A percentile compares a stretch with the other conserved stretches of the same genome.
Conservation (phyloP, 169 alveolate species). For the Perkinsus olseni region DNA sequence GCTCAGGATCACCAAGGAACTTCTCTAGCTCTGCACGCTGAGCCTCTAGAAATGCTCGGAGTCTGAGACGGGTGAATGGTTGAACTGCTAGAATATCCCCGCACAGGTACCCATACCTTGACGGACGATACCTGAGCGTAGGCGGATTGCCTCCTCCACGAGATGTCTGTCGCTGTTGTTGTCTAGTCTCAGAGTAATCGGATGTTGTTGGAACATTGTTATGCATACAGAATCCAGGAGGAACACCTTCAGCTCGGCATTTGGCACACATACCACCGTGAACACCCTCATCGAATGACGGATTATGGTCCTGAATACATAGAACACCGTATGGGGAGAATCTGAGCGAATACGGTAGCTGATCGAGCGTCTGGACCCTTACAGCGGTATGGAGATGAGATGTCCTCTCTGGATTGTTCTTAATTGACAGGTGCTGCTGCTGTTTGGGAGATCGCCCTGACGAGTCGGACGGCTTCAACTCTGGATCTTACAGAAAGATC, state of each 20-base stretch:
- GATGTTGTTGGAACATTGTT: not conserved
- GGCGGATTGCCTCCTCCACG: not conserved
- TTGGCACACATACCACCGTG: not conserved
- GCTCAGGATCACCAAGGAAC: not conserved
- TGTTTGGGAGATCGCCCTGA: no score
- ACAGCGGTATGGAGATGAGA: no score
- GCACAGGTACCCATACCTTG: not conserved
- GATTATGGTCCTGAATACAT: no score
- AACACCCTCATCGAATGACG: not conserved
- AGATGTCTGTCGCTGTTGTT: not conserved
- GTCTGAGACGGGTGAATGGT: not conserved
- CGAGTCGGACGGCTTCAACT: no score
- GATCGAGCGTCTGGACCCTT: no score
- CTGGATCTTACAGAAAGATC: no score
- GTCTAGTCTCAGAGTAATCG: not conserved
- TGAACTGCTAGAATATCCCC: no score
- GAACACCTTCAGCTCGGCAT: not conserved
- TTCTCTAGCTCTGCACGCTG: not conserved
- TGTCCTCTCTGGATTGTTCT: no score
- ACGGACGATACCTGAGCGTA: not conserved
- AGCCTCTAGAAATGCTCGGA: not conserved
- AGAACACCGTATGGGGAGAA: no score
- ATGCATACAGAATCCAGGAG: not conserved
- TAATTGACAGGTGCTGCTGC: no score
- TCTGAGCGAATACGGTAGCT: no score